Conservation (phyloP, 495 filamentous ascomycete species). For the Emericellopsis terricola region DNA sequence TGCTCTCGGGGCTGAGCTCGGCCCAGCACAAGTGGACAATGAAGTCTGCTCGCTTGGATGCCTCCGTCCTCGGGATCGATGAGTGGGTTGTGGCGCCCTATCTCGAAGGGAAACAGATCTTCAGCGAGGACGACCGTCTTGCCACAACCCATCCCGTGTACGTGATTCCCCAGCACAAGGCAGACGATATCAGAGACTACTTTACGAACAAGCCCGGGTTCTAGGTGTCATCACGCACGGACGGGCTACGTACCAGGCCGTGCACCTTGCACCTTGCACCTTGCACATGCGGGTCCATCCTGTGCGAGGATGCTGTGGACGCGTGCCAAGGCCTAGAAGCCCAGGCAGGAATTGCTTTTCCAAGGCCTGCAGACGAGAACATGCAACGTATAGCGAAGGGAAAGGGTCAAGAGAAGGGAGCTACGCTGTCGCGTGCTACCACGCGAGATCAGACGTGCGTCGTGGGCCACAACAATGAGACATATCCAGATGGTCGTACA, state of each 20-base stretch:
- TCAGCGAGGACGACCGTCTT: constrained; percentile 32
- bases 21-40: constrained; percentile 63
- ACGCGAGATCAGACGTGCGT: too few relatives aligned
- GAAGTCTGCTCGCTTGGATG: constrained; percentile 19
- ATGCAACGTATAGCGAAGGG: too few relatives aligned
- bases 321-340: neutral
- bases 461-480: too few relatives aligned
- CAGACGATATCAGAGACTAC: constrained; percentile 43
- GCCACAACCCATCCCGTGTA: constrained; percentile 62
- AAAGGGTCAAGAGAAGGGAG: too few relatives aligned
- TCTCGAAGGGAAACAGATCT: constrained; percentile 29
- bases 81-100: constrained; percentile 40
- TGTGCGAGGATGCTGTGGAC: neutral
- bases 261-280: neutral
- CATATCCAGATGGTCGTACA: too few relatives aligned
- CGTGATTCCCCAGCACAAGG: constrained; percentile 56
- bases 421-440: too few relatives aligned
- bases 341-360: neutral
- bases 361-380: too few relatives aligned
- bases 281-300: neutral
- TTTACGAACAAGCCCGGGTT: constrained; percentile 39
- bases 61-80: constrained; percentile 6
- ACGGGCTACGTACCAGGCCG: too few relatives aligned
- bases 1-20: constrained; percentile 67
- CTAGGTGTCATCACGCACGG: constrained; percentile 7